Conservation (phyloP, 306 rosid genomes). For the Parietaria judaica region DNA sequence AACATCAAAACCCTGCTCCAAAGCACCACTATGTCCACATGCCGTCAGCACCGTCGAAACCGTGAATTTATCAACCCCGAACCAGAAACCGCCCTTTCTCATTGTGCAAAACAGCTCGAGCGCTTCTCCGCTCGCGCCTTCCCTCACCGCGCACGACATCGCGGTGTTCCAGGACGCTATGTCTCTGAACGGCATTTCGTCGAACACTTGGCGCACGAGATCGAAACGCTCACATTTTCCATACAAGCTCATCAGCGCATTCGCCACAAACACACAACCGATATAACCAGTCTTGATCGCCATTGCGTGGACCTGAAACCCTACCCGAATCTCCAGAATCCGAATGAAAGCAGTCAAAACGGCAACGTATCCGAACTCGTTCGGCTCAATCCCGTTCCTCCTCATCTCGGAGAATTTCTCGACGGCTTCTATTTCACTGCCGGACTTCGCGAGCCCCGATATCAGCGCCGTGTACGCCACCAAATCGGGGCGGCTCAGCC, state of each 20-base stretch:
- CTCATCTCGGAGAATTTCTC: slow-evolving; percentile 57
- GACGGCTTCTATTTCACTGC: slow-evolving; percentile 41
- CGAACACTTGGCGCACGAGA: slow-evolving; percentile 40
- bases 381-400: slow-evolving; percentile 45
- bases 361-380: slow-evolving; percentile 63
- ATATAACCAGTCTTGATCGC: slow-evolving; percentile 42
- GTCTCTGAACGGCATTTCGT: slow-evolving; percentile 45
- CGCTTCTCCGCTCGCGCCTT: slow-evolving; percentile 29
- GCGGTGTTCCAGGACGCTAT: slow-evolving; percentile 66
- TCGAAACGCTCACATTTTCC: slow-evolving; percentile 37
- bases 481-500: slow-evolving; percentile 44
- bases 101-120: slow-evolving; percentile 43
- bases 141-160: slow-evolving; percentile 41
- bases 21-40: slow-evolving; percentile 27
- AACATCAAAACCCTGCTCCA: slow-evolving; percentile 45
- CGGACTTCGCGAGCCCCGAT: slow-evolving; percentile 63
- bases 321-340: slow-evolving; percentile 30
- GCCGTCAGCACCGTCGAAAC: slow-evolving; percentile 60
- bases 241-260: slow-evolving; percentile 59
- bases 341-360: slow-evolving; percentile 61
- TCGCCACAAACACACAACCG: slow-evolving; percentile 47
- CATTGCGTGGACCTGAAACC: slow-evolving; percentile 54
- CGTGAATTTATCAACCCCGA: slow-evolving; percentile 45
- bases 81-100: slow-evolving; percentile 25
- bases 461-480: slow-evolving; percentile 57